Percentiles rank a stretch among this genome's conserved stretches.
These are phyloP conservation scores for Gracilaria gracilis DNA, from an alignment of 23 red algal genomes.

Conservation along the genomic window DNA sequence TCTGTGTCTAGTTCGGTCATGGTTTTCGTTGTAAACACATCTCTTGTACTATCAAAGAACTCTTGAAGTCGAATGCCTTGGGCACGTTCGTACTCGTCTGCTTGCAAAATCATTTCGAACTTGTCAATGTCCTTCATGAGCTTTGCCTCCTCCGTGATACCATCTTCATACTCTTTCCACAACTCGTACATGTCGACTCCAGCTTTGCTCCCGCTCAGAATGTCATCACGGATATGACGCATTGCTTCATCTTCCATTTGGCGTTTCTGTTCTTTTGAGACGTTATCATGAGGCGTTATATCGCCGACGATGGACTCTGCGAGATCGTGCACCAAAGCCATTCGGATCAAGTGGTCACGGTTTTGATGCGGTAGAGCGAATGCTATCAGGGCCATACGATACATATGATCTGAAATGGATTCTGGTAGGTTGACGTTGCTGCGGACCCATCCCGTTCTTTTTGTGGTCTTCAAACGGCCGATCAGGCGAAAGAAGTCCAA, in stretches of 20 bases:
- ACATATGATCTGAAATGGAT: constrained; percentile 96
- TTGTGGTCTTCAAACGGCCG: constrained; percentile 71
- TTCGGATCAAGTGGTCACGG: constrained; percentile 64
- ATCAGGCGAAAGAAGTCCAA: constrained; percentile 60
- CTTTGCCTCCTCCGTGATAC: constrained; percentile 60
- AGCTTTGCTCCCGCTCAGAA: constrained; percentile 23
- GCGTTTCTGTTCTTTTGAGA: constrained; percentile 81
- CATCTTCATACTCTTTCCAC: constrained; percentile 93
- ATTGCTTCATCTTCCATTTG: constrained; percentile 83
- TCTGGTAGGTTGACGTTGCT: constrained; percentile 69
- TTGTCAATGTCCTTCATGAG: constrained; percentile 96
- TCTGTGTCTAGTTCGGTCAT: constrained; percentile 22
- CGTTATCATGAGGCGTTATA: constrained; percentile 86
- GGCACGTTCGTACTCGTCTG: constrained; percentile 85
- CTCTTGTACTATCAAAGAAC: constrained; percentile 75
- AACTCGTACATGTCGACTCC: constrained; percentile 79
- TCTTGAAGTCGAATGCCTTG: constrained; percentile 54
- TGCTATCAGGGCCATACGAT: constrained; percentile 89
- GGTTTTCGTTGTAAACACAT: constrained; percentile 36
- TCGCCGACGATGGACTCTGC: constrained; percentile 91
- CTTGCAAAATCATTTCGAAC: constrained; percentile 96
- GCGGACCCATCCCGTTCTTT: constrained; percentile 91
- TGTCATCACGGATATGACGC: constrained; percentile 77
- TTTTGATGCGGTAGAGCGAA: constrained; percentile 11
- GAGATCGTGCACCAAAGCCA: constrained; percentile 97